Base-by-base conservation (phyloP, 495 filamentous ascomycete species). In the Penicillium coffeae region DNA sequence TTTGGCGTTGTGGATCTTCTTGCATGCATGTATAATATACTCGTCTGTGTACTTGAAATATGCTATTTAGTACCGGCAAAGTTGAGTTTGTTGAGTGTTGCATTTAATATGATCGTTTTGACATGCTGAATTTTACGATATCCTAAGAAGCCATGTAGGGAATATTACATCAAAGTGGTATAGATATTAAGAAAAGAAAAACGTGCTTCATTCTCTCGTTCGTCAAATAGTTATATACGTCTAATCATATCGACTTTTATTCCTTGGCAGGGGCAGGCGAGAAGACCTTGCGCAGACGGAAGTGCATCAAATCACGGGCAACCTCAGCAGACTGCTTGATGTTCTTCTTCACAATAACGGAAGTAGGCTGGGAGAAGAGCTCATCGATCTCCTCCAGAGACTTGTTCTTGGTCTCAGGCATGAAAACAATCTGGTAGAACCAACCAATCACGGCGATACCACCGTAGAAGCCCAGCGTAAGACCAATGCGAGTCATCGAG, bases 371-470 rank as follows among this genome's bases (percentile, higher is more conserved):
- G 3, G 66, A 69, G 63, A 83, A 82, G 15, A 82, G 59, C 50
- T 77, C 68, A 56, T 83, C 78, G 40, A 83, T 81, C 58, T 82
- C 78, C 63, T 83, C 80, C 0, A 82, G 63, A n/a, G 77, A 74
- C 64, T 77, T 77, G 52, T 82, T 79, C 66, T 81, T 82, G 2
- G 80, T 83, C 67, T 83, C 79, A 0, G 78, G 78, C 78, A 82
- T 82, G 60, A 83, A 83, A 19, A 81, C 49, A 15, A 81, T 66
- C 64, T 81, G 78, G 52, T 81, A 81, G 47, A 79, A 58, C 76
- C 76, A 80, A 7, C 77, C 78, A 0, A 83, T 9, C 1, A 76
- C 68, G 3, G 79, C 78, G 52, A 82, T 80, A 15, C 79, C 80
- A 50, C 79, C 78, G 55, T 82, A 83, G 64, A 82, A 83, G 13